Evolutionary conservation across 1,139 yeast species (phyloP), one percentile per base, ranked within the genome.

Genomic region (Pneumocystis oryctolagi): DNA sequence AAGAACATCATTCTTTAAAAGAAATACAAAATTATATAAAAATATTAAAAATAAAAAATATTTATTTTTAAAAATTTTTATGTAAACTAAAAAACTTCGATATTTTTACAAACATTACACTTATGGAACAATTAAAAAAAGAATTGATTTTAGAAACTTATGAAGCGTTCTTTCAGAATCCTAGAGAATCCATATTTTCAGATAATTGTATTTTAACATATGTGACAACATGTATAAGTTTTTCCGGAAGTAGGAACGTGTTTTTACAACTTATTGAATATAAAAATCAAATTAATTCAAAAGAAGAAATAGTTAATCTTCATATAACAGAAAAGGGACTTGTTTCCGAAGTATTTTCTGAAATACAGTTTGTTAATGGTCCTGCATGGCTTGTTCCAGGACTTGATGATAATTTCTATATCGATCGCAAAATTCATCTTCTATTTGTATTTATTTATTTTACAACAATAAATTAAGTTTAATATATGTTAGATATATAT

Each of bases 361-460:
- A 63, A 12, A 61, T 71, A 58, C 70, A 68, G 65, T 71, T 71
- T 63, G 61, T 68, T 39, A 65, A 68, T 30, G 72, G 73, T 12
- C 67, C 71, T 53, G 73, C 73, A 20, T 67, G 71, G 8, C 64
- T 66, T 53, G 66, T 70, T 16, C 71, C 71, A 1, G 72, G 72
- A 9, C 64, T 71, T 58, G 70, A 70, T 59, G 63, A 65, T 63
- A 69, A 70, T 64, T 66, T 71, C 60, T 70, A 69, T 3, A 69
- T 69, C n/a, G 72, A 70, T 62, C 69, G 70, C 58, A 66, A 68
- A 47, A 70, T 67, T 3, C 63, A 65, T 9, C 60, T 70, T n/a
- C 68, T 69, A 25, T 58, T 71, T 65, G 20, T 34, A 42, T 25
- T 57, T 60, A 12, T 34, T 25, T 35, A 25, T 34, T n/a, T 31